phyloP scores from a whole-genome alignment of 768 basidiomycete genomes.

The Boletus sp. region DNA sequence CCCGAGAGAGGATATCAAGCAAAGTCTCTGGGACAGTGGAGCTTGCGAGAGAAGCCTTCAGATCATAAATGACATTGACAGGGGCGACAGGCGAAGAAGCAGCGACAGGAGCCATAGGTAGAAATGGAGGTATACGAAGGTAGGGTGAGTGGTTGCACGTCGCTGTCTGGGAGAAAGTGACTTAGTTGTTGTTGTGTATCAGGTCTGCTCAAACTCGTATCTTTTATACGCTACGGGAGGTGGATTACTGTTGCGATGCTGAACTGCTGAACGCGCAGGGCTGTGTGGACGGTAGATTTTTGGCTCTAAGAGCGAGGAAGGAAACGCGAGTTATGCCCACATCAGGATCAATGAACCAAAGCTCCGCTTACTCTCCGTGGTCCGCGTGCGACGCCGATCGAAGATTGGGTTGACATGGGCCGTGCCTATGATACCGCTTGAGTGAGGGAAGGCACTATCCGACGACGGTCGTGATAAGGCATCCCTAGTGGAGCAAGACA shows the following conservation, averaged over 20 bases:
- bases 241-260: neutral
- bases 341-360: neutral
- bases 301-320: neutral
- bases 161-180: neutral
- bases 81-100: slow-evolving; percentile 8
- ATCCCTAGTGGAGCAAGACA: slow-evolving; percentile 2
- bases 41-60: slow-evolving; percentile 14
- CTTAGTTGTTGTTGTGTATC: neutral
- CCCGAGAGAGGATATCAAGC: slow-evolving; percentile 23
- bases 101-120: slow-evolving; percentile 18
- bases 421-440: slow-evolving; percentile 1
- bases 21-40: slow-evolving; percentile 17
- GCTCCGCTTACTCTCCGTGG: slow-evolving; percentile 1
- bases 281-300: neutral
- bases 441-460: neutral
- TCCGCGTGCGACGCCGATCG: slow-evolving; percentile 9
- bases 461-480: neutral
- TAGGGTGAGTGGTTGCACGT: neutral
- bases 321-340: slow-evolving; percentile 1
- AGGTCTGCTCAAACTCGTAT: slow-evolving; percentile 4
- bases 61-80: slow-evolving; percentile 6
- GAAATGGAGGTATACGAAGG: neutral
- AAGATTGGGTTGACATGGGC: slow-evolving; percentile 2
- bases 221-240: slow-evolving; percentile 20
- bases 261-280: neutral